Conservation (phyloP, 371 early-diverging fungal species). For the Apophysomyces trapeziformis region DNA sequence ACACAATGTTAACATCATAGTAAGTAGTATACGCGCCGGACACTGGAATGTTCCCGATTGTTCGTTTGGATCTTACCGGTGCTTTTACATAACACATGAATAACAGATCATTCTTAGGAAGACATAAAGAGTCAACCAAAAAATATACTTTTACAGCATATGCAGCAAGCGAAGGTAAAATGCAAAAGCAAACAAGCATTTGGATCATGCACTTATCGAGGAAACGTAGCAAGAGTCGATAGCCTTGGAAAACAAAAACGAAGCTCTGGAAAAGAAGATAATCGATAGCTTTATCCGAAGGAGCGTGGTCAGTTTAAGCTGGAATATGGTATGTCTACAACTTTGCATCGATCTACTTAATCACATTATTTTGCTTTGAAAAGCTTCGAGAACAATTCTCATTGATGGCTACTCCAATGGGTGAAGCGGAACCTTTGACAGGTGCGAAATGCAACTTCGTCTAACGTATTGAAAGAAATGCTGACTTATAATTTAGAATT, state of each 20-base stretch:
- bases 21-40: not conserved
- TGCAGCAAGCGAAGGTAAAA: slow-evolving; percentile 24
- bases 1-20: not conserved
- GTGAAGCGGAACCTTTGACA: not conserved
- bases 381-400: slow-evolving; percentile 1
- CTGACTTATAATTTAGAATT: not conserved
- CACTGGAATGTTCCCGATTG: not conserved
- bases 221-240: not conserved
- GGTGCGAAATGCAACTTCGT: not conserved
- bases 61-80: not conserved
- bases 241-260: slow-evolving; percentile 10
- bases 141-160: slow-evolving; percentile 19
- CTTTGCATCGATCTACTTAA: not conserved
- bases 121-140: slow-evolving; percentile 14
- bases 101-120: slow-evolving; percentile 6
- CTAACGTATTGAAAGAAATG: not conserved
- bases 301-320: slow-evolving; percentile 19
- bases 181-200: not conserved
- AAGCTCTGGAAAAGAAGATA: slow-evolving; percentile 10
- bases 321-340: slow-evolving; percentile 20
- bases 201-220: not conserved
- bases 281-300: slow-evolving; percentile 5
- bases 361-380: not conserved
- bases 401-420: not conserved
- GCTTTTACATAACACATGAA: not conserved